Conservation (phyloP, 2,329 filamentous ascomycete genomes). For the Biscogniauxia mediterranea region DNA sequence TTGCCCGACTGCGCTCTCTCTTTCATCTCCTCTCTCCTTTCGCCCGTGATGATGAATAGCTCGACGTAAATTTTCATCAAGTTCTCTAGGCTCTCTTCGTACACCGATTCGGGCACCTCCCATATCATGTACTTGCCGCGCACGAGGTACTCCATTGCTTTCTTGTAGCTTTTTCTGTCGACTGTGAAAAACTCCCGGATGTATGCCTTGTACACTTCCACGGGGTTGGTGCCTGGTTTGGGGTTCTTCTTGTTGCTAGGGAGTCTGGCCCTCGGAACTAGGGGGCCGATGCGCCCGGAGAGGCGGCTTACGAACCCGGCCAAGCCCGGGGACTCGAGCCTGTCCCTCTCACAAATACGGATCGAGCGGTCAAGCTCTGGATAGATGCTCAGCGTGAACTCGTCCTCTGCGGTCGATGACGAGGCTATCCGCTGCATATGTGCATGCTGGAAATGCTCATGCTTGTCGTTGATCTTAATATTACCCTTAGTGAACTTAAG, state of each 20-base stretch:
- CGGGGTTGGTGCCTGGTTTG: neutral
- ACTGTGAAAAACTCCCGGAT: neutral
- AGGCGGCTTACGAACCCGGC: neutral
- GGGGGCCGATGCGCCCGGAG: neutral
- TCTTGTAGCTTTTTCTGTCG: slow-evolving; percentile 1
- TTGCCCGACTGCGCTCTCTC: slow-evolving; percentile 13
- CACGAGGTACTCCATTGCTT: neutral
- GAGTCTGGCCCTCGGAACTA: neutral
- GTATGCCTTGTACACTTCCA: neutral
- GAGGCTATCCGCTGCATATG: slow-evolving; percentile 17
- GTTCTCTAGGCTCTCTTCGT: neutral
- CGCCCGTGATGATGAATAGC: no score
- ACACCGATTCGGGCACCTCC: slow-evolving; percentile 4
- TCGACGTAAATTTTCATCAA: neutral
- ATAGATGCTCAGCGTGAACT: slow-evolving; percentile 6
- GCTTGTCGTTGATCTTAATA: slow-evolving; percentile 78
- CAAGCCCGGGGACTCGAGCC: neutral
- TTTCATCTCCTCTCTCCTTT: slow-evolving; percentile 32
- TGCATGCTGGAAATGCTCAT: slow-evolving; percentile 67
- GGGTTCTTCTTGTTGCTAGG: neutral
- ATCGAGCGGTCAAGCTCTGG: slow-evolving; percentile 5
- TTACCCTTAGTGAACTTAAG: slow-evolving; percentile 91
- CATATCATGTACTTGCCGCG: slow-evolving; percentile 4
- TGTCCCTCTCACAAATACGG: neutral
- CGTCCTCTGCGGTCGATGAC: neutral